These are phyloP conservation scores for Phellopilus nigrolimitatus DNA, from an alignment of 1,284 basidiomycete genomes.

Conservation along the genomic window DNA sequence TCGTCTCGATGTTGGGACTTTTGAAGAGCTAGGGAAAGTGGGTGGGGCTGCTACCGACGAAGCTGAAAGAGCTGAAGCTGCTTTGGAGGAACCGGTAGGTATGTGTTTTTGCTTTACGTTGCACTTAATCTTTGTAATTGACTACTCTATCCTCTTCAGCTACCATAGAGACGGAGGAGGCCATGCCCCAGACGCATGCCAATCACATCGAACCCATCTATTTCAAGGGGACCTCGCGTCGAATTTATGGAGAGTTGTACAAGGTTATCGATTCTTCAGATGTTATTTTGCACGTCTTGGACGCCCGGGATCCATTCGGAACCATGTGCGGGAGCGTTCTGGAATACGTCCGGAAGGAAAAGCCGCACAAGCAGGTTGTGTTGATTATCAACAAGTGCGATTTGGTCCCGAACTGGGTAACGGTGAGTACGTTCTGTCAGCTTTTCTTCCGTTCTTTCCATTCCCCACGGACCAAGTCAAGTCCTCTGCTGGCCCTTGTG, in stretches of 20 bases:
- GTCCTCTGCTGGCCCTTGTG: constrained; percentile 32
- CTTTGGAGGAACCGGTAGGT: constrained; percentile 40
- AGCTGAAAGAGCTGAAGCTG: constrained; percentile 38
- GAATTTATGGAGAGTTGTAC: constrained; percentile 98
- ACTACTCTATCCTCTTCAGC: too few relatives aligned
- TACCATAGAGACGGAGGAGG: constrained; percentile 25
- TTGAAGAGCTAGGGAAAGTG: constrained; percentile 80
- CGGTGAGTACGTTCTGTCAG: constrained; percentile 55
- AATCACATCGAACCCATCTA: constrained; percentile 85
- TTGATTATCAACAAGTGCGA: constrained; percentile 99
- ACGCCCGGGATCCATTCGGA: constrained; percentile 93
- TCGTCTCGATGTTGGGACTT: constrained; percentile 76
- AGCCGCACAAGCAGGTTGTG: constrained; percentile 95
- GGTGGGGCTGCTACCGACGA: constrained; percentile 45
- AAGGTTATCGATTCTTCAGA: constrained; percentile 99
- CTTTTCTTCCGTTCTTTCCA: constrained; percentile 13
- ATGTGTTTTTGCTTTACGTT: too few relatives aligned
- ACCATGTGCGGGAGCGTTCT: constrained; percentile 97
- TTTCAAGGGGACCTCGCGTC: constrained; percentile 86
- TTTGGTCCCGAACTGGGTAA: constrained; percentile 98
- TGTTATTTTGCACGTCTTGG: constrained; percentile 93
- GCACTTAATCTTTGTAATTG: too few relatives aligned
- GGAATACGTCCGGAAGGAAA: constrained; percentile 93
- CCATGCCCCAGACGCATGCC: constrained; percentile 58
- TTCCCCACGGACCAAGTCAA: constrained; percentile 47